Conservation (phyloP, 1,139 yeast genomes). For the Lodderomyces margitis region DNA sequence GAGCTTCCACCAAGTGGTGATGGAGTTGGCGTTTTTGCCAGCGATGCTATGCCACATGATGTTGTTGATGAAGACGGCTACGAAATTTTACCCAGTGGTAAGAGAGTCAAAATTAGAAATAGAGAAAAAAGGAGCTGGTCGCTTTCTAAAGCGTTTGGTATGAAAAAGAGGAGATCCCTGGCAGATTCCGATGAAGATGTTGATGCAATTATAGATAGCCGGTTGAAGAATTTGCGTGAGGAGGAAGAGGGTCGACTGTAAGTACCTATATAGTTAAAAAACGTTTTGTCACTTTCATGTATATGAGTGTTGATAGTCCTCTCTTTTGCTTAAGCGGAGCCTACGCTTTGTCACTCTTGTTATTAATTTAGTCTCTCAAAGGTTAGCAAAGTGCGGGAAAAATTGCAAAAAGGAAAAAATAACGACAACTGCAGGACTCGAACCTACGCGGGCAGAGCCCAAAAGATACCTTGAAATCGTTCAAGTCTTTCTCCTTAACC, state of each 20-base stretch:
- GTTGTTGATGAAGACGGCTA: slow-evolving; percentile 31
- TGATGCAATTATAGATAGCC: slow-evolving; percentile 55
- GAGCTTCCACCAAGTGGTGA: slow-evolving; percentile 56
- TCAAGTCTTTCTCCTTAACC: slow-evolving; percentile 10
- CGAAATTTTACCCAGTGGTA: slow-evolving; percentile 72
- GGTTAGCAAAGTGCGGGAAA: too few relatives aligned
- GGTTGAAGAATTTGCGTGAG: slow-evolving; percentile 36
- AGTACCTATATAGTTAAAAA: too few relatives aligned
- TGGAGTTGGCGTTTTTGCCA: slow-evolving; percentile 32
- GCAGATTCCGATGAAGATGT: slow-evolving; percentile 46
- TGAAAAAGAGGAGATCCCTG: slow-evolving; percentile 18
- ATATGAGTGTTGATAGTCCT: too few relatives aligned
- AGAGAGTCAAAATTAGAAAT: slow-evolving; percentile 45
- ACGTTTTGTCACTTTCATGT: too few relatives aligned
- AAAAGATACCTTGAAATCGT: slow-evolving; percentile 6
- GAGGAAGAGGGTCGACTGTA: slow-evolving; percentile 12
- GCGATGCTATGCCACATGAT: slow-evolving; percentile 19
- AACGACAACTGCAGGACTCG: slow-evolving; percentile 10
- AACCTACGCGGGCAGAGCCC: slow-evolving; percentile 10
- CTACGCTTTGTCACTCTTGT: too few relatives aligned
- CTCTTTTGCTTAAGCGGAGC: too few relatives aligned
- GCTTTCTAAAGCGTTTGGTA: slow-evolving; percentile 28
- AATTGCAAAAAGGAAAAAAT: slow-evolving; percentile 1
- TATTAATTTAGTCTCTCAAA: too few relatives aligned
- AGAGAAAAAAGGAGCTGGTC: slow-evolving; percentile 15